phyloP scores from a whole-genome alignment of 2,329 filamentous ascomycete genomes.

The Pseudocercospora cruenta region DNA sequence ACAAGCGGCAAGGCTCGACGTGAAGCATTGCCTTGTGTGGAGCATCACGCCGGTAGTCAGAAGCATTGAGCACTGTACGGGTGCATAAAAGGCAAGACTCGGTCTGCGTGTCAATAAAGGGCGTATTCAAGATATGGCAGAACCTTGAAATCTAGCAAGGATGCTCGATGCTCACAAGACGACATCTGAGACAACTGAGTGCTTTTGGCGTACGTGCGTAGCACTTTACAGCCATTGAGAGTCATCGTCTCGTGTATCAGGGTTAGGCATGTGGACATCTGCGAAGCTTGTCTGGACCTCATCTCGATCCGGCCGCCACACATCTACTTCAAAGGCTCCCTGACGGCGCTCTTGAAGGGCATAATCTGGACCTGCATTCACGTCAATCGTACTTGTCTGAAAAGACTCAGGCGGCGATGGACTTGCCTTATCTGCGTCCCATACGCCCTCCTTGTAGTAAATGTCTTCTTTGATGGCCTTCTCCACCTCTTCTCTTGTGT shows the following conservation, averaged over 20 bases:
- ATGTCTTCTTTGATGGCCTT: conserved; percentile 71
- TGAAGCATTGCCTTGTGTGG: conserved; percentile 3
- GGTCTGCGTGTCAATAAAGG: not conserved
- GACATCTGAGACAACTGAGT: not conserved
- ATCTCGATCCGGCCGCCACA: not conserved
- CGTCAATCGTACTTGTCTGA: conserved; percentile 13
- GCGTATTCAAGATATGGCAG: not conserved
- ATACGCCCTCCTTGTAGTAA: conserved; percentile 73
- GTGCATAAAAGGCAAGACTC: not conserved
- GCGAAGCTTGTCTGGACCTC: not conserved
- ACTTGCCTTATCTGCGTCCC: conserved; percentile 64
- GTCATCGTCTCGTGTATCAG: not conserved
- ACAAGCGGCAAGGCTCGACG: conserved; percentile 9
- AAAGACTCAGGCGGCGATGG: not conserved
- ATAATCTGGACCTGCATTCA: conserved; percentile 46
- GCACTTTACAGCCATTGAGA: not conserved
- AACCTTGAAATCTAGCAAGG: not conserved
- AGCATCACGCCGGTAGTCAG: conserved; percentile 10
- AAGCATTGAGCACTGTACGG: not conserved
- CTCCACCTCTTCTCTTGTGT: conserved; percentile 65
- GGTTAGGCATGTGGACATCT: not conserved
- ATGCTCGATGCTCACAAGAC: not conserved
- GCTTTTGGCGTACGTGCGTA: not conserved
- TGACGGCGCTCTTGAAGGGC: conserved; percentile 53
- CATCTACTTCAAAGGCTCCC: conserved; percentile 44